Conservation (phyloP, 108 stramenopile genomes). For the Pseudonitzschia multiseries region DNA sequence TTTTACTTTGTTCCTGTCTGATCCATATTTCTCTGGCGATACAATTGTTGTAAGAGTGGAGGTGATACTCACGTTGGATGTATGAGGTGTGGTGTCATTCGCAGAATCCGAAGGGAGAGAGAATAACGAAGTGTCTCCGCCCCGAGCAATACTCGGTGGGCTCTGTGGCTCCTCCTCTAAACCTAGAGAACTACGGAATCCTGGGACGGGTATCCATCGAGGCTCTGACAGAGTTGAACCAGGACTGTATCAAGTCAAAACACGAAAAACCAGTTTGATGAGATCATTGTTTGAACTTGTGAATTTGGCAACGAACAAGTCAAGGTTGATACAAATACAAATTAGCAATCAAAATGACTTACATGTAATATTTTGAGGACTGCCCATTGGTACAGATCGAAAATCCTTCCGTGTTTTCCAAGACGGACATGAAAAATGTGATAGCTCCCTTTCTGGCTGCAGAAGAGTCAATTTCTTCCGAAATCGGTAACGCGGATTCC, state of each 20-base stretch:
- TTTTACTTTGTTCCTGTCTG: background rate
- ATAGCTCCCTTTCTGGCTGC: background rate
- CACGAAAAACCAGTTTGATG: background rate
- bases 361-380: background rate
- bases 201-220: constrained; percentile 23
- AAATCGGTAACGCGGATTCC: background rate
- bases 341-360: background rate
- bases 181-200: constrained; percentile 34
- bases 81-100: constrained; percentile 45
- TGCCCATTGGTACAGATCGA: background rate
- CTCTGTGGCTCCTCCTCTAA: constrained; percentile 35
- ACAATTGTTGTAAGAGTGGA: constrained; percentile 43
- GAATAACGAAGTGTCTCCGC: constrained; percentile 59
- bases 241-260: background rate
- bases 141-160: constrained; percentile 33
- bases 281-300: background rate
- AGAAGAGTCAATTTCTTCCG: background rate
- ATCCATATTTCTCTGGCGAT: constrained; percentile 18
- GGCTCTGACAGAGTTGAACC: background rate
- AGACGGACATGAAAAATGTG: constrained; percentile 3
- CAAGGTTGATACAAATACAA: background rate
- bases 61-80: constrained; percentile 50
- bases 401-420: background rate
- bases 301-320: background rate
- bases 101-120: constrained; percentile 51